These are phyloP conservation scores for Pleurotus pulmonarius DNA, from an alignment of 768 basidiomycete genomes.

Conservation along the genomic window DNA sequence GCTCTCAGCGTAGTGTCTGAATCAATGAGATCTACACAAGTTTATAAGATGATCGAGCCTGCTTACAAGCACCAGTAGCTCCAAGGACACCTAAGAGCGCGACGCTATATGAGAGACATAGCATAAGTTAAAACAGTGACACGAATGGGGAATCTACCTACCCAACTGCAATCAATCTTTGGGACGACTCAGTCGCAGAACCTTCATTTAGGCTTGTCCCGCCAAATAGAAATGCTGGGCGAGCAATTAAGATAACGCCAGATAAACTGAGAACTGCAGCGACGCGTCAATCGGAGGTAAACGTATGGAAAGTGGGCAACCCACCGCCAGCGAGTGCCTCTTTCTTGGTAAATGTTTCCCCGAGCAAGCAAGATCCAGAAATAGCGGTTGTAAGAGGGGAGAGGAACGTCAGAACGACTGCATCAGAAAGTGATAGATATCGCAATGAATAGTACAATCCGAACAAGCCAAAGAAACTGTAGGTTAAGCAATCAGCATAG, in stretches of 20 bases:
- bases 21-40: neutral
- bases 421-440: conserved; percentile 76
- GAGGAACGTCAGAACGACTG: conserved; percentile 74
- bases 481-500: neutral
- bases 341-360: conserved; percentile 51
- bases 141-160: conserved; percentile 19
- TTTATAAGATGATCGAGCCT: neutral
- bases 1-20: conserved; percentile 46
- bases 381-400: conserved; percentile 63
- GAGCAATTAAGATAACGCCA: conserved; percentile 80
- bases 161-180: conserved; percentile 60
- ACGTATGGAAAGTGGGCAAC: conserved; percentile 12
- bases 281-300: neutral
- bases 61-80: conserved; percentile 65
- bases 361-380: conserved; percentile 56
- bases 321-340: conserved; percentile 50
- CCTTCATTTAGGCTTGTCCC: conserved; percentile 17
- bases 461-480: conserved; percentile 69
- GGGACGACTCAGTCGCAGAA: conserved; percentile 14
- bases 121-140: too few species aligned
- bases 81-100: conserved; percentile 66
- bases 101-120: conserved; percentile 31
- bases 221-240: conserved; percentile 75
- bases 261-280: conserved; percentile 55
- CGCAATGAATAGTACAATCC: conserved; percentile 69